Percentiles rank a stretch among this genome's conserved stretches.
These are phyloP conservation scores for Leccinum uliginosum DNA, from an alignment of 768 basidiomycete species.

Conservation along the genomic window DNA sequence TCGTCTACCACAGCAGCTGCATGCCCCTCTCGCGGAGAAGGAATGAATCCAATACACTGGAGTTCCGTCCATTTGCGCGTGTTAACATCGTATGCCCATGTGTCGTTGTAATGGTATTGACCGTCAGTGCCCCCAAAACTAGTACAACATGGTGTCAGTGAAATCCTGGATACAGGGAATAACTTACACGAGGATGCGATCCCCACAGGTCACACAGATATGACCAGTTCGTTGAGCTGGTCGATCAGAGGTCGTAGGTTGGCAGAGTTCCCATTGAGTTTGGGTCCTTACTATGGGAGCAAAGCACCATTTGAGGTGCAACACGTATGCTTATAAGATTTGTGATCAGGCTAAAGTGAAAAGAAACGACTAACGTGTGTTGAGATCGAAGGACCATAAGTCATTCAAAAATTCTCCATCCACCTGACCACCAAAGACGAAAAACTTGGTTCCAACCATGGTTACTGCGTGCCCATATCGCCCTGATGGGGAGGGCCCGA, in stretches of 20 bases:
- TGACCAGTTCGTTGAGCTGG: conserved; percentile 91
- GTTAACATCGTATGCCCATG: conserved; percentile 87
- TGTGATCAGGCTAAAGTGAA: conserved; percentile 1
- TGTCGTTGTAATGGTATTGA: conserved; percentile 99
- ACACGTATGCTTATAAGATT: neutral
- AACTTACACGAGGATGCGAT: conserved; percentile 79
- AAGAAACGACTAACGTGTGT: conserved; percentile 62
- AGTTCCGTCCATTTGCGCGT: conserved; percentile 87
- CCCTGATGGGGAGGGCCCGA: conserved; percentile 75
- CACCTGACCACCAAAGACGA: conserved; percentile 94
- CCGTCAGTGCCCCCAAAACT: conserved; percentile 99
- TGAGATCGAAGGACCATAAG: conserved; percentile 93
- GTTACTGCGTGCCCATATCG: conserved; percentile 95
- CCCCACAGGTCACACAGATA: conserved; percentile 75
- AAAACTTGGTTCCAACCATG: conserved; percentile 89
- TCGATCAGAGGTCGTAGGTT: conserved; percentile 52
- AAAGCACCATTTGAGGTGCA: conserved; percentile 2
- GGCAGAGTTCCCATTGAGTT: conserved; percentile 78
- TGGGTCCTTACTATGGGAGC: conserved; percentile 65
- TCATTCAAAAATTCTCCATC: conserved; percentile 94
- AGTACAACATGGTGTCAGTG: conserved; percentile 9
- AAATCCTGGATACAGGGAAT: conserved; percentile 14
- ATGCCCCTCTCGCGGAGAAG: conserved; percentile 92
- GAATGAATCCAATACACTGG: conserved; percentile 94
- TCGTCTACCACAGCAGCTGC: conserved; percentile 95